Evolutionary conservation across 2,329 filamentous ascomycete species (phyloP).

Genomic region (Bertia moriformis): DNA sequence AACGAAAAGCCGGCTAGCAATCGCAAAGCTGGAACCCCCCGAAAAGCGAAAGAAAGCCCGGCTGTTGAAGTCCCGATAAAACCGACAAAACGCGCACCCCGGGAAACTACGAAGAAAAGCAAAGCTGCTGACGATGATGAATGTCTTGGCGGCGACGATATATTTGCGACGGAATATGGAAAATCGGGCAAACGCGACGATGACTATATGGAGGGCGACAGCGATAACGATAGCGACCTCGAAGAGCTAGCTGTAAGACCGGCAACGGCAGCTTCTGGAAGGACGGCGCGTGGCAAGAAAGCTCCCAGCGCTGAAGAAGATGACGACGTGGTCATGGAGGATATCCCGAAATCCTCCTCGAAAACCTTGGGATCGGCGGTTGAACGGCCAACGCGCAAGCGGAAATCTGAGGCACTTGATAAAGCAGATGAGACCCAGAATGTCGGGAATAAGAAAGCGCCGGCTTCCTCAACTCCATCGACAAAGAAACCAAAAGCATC

Average conservation of each 20-base stretch:
- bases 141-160: conserved; percentile 33
- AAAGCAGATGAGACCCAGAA: conserved; percentile 25
- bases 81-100: conserved; percentile 9
- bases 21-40: conserved; percentile 6
- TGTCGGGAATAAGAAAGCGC: conserved; percentile 26
- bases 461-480: conserved; percentile 3
- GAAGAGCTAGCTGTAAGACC: not conserved
- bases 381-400: conserved; percentile 10
- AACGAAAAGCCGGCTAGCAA: conserved; percentile 1
- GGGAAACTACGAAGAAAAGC: conserved; percentile 15
- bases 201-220: conserved; percentile 38
- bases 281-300: conserved; percentile 8
- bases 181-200: conserved; percentile 30
- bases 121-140: conserved; percentile 34
- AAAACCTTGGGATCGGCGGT: too few relatives aligned
- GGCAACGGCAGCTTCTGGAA: conserved; percentile 21
- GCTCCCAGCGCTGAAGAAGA: conserved; percentile 21
- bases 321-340: conserved; percentile 9
- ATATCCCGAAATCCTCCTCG: not conserved
- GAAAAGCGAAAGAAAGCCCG: not conserved
- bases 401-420: conserved; percentile 14
- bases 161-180: conserved; percentile 44
- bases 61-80: conserved; percentile 5
- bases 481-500: conserved; percentile 11
- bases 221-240: conserved; percentile 29